Evolutionary conservation across 495 filamentous ascomycete species (phyloP), one percentile per base, ranked within the genome.

Genomic region (Beverwykella pulmonaria): DNA sequence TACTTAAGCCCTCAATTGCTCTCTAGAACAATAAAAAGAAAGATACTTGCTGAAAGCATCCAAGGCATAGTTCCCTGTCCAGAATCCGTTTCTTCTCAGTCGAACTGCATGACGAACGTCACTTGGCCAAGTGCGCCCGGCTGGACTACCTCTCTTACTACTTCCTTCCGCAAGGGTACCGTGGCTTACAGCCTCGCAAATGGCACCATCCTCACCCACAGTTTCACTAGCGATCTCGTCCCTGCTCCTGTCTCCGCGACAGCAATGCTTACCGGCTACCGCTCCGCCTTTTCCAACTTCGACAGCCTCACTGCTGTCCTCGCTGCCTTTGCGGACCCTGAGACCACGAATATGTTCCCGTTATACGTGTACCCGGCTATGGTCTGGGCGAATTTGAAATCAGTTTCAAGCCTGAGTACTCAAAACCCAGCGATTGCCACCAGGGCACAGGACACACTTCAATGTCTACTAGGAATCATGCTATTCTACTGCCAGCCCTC

Each of bases 321-420:
- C 1, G 15, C 26, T 17, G 26, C 32, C 26, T 55, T 55, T 22
- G 20, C 53, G 12, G 53, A 32, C 53, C 32, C 53, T 1, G 23
- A 30, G 9, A 27, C 26, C 53, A 17, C 53, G 2, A 26, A 55
- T 32, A 29, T 55, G 26, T 55, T 55, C 26, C 32, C 53, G 2
- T 36, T 55, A 36, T 55, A 55, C 53, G 53, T 55, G 15, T 55
- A 55, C 26, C 53, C 53, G 8, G 53, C 53, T 27, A 55, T 55
- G 53, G 32, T 55, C 53, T 55, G 53, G 53, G 53, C 53, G 53
- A 55, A 55, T 36, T 17, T 55, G 1, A 55, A 55, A 36, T 32
- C 26, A 17, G 26, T 55, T 2, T 10, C 26, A 27, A 36, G 26
- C 5, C 26, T 55, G 3, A 36, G 53, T 22, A 29, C 14, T 17